Evolutionary conservation across 345 rosid genomes (phyloP), one percentile per base, ranked within the genome.

Genomic region (Syzygium oleosum): DNA sequence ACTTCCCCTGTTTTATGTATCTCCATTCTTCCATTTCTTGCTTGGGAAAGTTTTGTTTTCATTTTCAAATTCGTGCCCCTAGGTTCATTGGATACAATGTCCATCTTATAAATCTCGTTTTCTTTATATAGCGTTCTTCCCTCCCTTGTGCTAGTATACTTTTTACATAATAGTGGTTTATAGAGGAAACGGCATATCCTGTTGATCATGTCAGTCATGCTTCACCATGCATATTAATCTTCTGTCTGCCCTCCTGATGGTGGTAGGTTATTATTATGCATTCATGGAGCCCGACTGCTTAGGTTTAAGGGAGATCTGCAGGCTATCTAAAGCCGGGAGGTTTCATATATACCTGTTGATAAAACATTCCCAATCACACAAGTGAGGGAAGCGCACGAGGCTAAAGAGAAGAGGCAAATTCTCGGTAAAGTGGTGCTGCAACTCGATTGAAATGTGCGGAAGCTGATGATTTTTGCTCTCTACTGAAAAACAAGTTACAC

Each of bases 281-380:
- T 98, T 91, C 89, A 96, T 98, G 99, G 94, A 98, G 89, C 98
- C 98, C 25, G 99, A 96, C 91, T 88, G 94, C 17, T 99, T 96
- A 91, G 99, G 99, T 87, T 91, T 96, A 80, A 91, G 89, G 10
- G 98, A 92, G 94, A 96, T 98, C 88, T 94, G 93, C 54, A 88
- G 93, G 68, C 92, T 98, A 59, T 93, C 93, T 84, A 99, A 95
- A 92, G 92, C 92, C 7, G 96, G 96, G 87, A 96, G 93, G 94
- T 91, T 98, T 88, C 94, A 90, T 89, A 43, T 43, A 92, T 95
- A 87, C 99, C 98, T 0, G 93, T 98, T n/a, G 99, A 95, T 56
- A 98, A 95, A 91, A 94, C 95, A 29, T 98, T 93, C 91, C 94
- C 93, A 22, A 90, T 98, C 51, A 87, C 95, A 5, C 94, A 94